These are phyloP conservation scores for Metarhizium album DNA, from an alignment of 2,329 filamentous ascomycete species.

Conservation along the genomic window DNA sequence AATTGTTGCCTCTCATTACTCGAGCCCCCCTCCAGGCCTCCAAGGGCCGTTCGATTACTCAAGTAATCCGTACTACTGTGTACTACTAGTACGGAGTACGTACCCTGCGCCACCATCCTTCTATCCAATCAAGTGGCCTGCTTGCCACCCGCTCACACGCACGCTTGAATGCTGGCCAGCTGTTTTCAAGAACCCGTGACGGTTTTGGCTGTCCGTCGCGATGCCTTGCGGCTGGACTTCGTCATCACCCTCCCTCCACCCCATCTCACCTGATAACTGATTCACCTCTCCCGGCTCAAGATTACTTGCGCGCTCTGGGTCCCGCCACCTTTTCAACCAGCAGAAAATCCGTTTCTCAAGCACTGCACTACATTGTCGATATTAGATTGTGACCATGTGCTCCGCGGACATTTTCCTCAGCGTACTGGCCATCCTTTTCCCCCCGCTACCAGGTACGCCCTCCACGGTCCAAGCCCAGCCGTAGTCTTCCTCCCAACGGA, in stretches of 20 bases:
- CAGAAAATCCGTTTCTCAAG: background rate
- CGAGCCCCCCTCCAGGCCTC: too few relatives aligned
- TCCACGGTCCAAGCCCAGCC: background rate
- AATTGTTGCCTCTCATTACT: too few relatives aligned
- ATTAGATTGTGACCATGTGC: constrained; percentile 38
- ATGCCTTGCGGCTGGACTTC: background rate
- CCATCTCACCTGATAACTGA: background rate
- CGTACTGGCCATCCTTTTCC: constrained; percentile 13
- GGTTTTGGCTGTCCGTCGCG: background rate
- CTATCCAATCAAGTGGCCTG: background rate
- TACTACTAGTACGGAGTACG: too few relatives aligned
- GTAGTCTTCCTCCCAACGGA: background rate
- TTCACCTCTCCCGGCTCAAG: background rate
- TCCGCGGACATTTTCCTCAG: constrained; percentile 51
- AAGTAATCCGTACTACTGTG: too few relatives aligned
- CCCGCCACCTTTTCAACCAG: background rate
- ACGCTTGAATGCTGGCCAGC: background rate
- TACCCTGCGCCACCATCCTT: too few relatives aligned
- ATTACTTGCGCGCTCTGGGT: background rate
- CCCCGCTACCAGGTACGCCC: constrained; percentile 38
- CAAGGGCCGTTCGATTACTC: too few relatives aligned
- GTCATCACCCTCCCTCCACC: background rate
- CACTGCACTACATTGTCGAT: background rate
- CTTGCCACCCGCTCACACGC: background rate
- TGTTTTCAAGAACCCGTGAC: background rate